Evolutionary conservation across 2,329 filamentous ascomycete species (phyloP).

Genomic region (Didymella arachidicola): DNA sequence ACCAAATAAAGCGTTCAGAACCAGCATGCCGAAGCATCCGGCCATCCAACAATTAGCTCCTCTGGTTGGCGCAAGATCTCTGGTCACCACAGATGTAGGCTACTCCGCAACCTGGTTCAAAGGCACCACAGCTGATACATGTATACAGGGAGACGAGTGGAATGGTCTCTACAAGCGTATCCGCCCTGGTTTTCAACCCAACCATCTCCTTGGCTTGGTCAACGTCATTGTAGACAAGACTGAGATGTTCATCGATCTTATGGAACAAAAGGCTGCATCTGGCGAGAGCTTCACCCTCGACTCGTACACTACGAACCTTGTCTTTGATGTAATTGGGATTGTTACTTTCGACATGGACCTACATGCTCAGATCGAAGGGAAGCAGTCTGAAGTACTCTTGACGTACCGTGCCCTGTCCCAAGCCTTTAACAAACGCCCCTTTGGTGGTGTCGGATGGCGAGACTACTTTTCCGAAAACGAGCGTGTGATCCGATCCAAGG

Average conservation of each 20-base stretch:
- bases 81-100: constrained; percentile 31
- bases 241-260: constrained; percentile 31
- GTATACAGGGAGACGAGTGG: constrained; percentile 23
- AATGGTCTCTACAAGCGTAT: constrained; percentile 23
- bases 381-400: constrained; percentile 24
- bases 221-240: constrained; percentile 39
- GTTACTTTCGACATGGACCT: constrained; percentile 30
- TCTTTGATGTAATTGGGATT: constrained; percentile 34
- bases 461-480: constrained; percentile 29
- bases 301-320: constrained; percentile 26
- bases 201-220: constrained; percentile 25
- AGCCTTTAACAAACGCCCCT: constrained; percentile 28
- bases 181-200: constrained; percentile 25
- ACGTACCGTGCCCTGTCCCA: constrained; percentile 29
- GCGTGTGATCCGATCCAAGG: constrained; percentile 18
- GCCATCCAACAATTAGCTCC: constrained; percentile 25
- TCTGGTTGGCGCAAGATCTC: constrained; percentile 26
- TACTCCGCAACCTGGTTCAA: not conserved
- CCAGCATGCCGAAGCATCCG: constrained; percentile 31
- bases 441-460: constrained; percentile 22
- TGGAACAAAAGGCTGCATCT: constrained; percentile 23
- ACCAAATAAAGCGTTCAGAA: constrained; percentile 21
- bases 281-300: constrained; percentile 25
- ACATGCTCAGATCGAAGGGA: constrained; percentile 26
- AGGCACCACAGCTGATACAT: not conserved